These are phyloP conservation scores for Cladophialophora immunda DNA, from an alignment of 2,329 filamentous ascomycete species.

Conservation along the genomic window DNA sequence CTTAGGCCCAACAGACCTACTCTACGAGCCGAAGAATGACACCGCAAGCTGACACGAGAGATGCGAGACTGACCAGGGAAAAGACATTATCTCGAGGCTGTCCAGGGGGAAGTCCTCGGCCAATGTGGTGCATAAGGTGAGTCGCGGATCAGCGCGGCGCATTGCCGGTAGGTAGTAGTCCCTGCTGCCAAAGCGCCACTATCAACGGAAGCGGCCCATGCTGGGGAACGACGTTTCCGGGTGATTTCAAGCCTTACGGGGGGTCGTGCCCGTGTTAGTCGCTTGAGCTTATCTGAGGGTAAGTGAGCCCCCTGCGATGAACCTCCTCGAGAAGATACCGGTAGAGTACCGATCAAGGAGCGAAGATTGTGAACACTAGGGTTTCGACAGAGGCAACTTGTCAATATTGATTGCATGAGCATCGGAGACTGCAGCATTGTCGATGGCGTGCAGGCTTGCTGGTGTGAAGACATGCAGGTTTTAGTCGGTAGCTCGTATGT, in stretches of 20 bases:
- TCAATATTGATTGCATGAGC: not conserved
- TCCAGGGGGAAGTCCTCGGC: not conserved
- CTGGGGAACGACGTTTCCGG: not conserved
- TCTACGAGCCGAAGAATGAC: not conserved
- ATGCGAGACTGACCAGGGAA: not conserved
- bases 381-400: not conserved
- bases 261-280: not conserved
- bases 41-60: not conserved
- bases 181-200: not conserved
- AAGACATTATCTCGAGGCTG: slow-evolving; percentile 10
- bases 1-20: not conserved
- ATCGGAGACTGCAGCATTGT: not conserved
- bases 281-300: not conserved
- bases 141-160: slow-evolving; percentile 9
- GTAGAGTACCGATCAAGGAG: not conserved
- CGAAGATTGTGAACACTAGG: not conserved
- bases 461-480: slow-evolving; percentile 1
- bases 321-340: not conserved
- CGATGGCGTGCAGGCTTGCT: not conserved
- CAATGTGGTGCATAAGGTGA: not conserved
- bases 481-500: slow-evolving; percentile 5
- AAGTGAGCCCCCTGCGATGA: not conserved
- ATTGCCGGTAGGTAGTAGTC: slow-evolving; percentile 17
- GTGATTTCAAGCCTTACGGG: not conserved
- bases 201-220: slow-evolving; percentile 1